Conservation (phyloP, 768 basidiomycete species). For the Phlebiopsis gigantea region DNA sequence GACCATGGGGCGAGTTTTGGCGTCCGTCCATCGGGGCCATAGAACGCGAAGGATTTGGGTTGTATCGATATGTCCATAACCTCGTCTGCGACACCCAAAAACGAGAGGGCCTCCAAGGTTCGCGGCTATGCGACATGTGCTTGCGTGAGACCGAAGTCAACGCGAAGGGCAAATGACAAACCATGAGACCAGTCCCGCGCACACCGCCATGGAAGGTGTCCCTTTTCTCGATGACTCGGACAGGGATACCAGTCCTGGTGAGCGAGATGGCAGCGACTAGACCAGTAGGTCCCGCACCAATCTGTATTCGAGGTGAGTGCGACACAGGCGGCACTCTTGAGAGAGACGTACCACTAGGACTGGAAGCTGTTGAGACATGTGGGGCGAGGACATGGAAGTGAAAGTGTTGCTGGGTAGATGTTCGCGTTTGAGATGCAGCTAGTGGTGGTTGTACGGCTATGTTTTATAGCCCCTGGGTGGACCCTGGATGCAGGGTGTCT, state of each 20-base stretch:
- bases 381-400: neutral
- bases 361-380: neutral
- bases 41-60: conserved; percentile 6
- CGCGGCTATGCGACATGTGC: conserved; percentile 12
- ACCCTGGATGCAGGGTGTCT: neutral
- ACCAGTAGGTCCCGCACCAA: conserved; percentile 20
- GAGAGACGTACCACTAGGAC: neutral
- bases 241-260: conserved; percentile 15
- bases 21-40: conserved; percentile 17
- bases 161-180: conserved; percentile 4
- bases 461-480: neutral
- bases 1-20: conserved; percentile 6
- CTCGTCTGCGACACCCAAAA: conserved; percentile 18
- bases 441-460: neutral
- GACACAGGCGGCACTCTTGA: neutral
- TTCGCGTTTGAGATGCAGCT: neutral
- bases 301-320: conserved; percentile 7
- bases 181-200: conserved; percentile 25
- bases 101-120: conserved; percentile 16
- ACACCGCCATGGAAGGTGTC: conserved; percentile 16
- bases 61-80: neutral
- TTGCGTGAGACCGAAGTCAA: neutral
- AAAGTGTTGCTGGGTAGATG: neutral
- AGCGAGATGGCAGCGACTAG: conserved; percentile 15
- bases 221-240: conserved; percentile 20